These are phyloP conservation scores for Xylaria multiplex DNA, from an alignment of 2,329 filamentous ascomycete species.

Conservation along the genomic window DNA sequence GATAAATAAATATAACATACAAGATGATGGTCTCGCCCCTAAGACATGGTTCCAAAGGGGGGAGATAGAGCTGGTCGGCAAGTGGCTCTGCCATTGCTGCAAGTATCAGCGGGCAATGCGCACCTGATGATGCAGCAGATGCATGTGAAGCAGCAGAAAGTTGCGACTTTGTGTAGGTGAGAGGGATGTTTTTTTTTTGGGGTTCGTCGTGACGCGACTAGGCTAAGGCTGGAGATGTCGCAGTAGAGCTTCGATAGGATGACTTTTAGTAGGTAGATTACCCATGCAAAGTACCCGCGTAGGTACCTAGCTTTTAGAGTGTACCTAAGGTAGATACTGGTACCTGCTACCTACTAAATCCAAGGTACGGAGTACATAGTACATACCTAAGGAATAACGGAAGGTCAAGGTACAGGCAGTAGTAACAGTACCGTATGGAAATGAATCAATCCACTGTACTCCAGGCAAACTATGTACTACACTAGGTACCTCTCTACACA, in stretches of 20 bases:
- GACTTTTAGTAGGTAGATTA: background rate
- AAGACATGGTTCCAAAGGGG: slow-evolving; percentile 85
- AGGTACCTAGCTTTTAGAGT: background rate
- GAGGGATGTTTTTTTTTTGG: slow-evolving; percentile 27
- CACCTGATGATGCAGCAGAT: slow-evolving; percentile 45
- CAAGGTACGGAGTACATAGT: too few species aligned
- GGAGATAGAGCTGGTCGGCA: slow-evolving; percentile 78
- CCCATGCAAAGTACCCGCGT: background rate
- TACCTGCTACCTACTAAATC: too few species aligned
- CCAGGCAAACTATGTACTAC: too few species aligned
- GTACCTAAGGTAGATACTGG: too few species aligned
- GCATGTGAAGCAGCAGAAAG: slow-evolving; percentile 45
- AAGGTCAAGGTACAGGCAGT: too few species aligned
- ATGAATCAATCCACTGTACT: background rate
- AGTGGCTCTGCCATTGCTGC: slow-evolving; percentile 74
- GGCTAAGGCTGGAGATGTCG: slow-evolving; percentile 30
- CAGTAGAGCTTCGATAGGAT: slow-evolving; percentile 36
- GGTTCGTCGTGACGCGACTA: slow-evolving; percentile 33
- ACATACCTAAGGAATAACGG: too few species aligned
- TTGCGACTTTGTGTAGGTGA: slow-evolving; percentile 27
- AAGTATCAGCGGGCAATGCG: slow-evolving; percentile 58
- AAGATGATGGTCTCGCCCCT: slow-evolving; percentile 81
- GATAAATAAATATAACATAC: slow-evolving; percentile 61
- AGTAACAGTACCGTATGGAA: too few species aligned
- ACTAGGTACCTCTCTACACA: background rate